Conservation (phyloP, 345 rosid species). For the Brassica incana region DNA sequence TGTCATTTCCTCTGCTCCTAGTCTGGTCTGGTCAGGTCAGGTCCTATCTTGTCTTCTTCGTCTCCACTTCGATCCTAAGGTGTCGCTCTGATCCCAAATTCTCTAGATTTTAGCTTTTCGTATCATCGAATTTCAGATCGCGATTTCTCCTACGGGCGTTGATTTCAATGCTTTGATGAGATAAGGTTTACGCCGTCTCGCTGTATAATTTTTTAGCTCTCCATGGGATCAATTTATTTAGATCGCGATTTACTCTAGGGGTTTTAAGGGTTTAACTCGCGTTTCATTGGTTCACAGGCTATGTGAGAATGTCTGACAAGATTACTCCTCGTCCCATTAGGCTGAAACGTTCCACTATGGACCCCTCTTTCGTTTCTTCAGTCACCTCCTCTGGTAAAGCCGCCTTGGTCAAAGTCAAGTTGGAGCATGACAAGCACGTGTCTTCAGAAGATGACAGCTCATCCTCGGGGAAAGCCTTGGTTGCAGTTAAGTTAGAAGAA, state of each 20-base stretch:
- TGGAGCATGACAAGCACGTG: conserved; percentile 24
- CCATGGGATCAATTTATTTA: too few species aligned
- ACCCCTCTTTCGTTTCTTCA: conserved; percentile 2
- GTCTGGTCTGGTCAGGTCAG: neutral
- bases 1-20: neutral
- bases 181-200: neutral
- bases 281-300: too few species aligned
- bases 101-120: neutral
- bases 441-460: conserved; percentile 12
- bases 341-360: neutral
- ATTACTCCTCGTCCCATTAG: neutral
- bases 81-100: neutral
- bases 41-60: neutral
- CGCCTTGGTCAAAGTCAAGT: neutral
- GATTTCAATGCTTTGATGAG: neutral
- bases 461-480: conserved; percentile 21
- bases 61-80: neutral
- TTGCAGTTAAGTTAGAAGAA: conserved; percentile 33
- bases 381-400: neutral
- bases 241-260: too few species aligned
- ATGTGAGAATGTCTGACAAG: neutral
- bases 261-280: too few species aligned
- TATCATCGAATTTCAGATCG: neutral
- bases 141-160: neutral
- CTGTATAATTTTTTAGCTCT: too few species aligned